phyloP scores from a whole-genome alignment of 192 early-diverging fungal genomes.

The Endogone sp. region DNA sequence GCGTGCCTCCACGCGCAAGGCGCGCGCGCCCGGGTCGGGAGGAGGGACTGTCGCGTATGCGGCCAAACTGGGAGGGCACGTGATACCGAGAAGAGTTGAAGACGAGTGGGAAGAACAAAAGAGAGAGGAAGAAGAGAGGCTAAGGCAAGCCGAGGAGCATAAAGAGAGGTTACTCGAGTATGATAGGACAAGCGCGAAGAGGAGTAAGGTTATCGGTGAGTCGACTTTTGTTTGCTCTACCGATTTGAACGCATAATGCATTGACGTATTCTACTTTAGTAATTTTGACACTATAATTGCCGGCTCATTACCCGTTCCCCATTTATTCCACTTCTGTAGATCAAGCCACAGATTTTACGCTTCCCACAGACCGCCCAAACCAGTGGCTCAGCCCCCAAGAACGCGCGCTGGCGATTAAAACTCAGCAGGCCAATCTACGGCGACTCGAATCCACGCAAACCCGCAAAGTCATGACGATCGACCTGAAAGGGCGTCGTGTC shows the following conservation, averaged over 20 bases:
- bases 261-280: background rate
- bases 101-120: slow-evolving; percentile 18
- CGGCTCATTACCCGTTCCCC: background rate
- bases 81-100: slow-evolving; percentile 1
- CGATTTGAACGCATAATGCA: background rate
- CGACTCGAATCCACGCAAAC: slow-evolving; percentile 29
- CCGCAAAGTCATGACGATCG: slow-evolving; percentile 50
- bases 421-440: slow-evolving; percentile 42
- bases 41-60: slow-evolving; percentile 36
- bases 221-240: background rate
- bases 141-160: slow-evolving; percentile 32
- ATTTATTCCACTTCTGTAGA: slow-evolving; percentile 18
- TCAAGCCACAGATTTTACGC: slow-evolving; percentile 48
- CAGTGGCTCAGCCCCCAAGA: slow-evolving; percentile 47
- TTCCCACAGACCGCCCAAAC: slow-evolving; percentile 48
- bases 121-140: slow-evolving; percentile 26
- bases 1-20: slow-evolving; percentile 19
- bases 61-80: slow-evolving; percentile 37
- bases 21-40: background rate
- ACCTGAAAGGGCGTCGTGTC: slow-evolving; percentile 36
- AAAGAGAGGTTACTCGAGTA: slow-evolving; percentile 48
- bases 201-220: slow-evolving; percentile 36
- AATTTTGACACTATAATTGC: background rate
- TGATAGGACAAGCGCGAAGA: slow-evolving; percentile 41
- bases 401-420: slow-evolving; percentile 27